Base-by-base conservation (phyloP, 2,329 filamentous ascomycete species). In the Fusarium circinatum region DNA sequence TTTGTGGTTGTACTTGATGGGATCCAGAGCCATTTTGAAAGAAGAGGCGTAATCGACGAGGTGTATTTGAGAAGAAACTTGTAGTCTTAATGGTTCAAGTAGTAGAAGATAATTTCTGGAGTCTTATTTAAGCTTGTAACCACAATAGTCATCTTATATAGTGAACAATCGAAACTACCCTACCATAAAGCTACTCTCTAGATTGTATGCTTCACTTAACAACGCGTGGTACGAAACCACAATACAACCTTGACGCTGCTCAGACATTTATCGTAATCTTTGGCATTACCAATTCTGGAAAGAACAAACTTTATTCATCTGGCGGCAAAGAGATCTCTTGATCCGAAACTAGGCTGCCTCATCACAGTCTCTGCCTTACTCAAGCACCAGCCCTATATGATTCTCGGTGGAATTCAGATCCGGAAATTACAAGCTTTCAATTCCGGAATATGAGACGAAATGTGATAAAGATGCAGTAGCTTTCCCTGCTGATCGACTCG, bases 1-100 rank as follows among this genome's bases (percentile, higher is more conserved):
- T 32, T 65, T 62, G 18, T 65, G 14, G 22, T 20, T 39, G 22
- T 38, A 6, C 32, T 62, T 62, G 18, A 45, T n/a, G 22, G 62
- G 62, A 32, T 65, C 57, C 14, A 62, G 5, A 20, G 56, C 45
- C 62, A 65, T 65, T 20, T 18, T 36, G 30, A 12, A 42, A 24
- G 13, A 32, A 18, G 4, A 22, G 8, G 22, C 8, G 17, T 10
- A 24, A 24, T 20, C 6, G 1, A 36, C 6, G 13, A 44, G 24
- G 9, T 38, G 7, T 48, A 14, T 38, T 6, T 32, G 14, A 30
- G 42, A 18, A 32, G 9, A 24, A 7, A 14, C 28, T 62, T 5
- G 9, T 20, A 24, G 28, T 34, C 8, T 51, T 10, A 9, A 6
- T 26, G 8, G 5, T 18, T 30, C 30, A 10, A 48, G 22, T 6